A percentile compares a stretch with the other conserved stretches of the same genome.
Conservation (phyloP, 805 yeast species). For the Metschnikowia peoriensis region DNA sequence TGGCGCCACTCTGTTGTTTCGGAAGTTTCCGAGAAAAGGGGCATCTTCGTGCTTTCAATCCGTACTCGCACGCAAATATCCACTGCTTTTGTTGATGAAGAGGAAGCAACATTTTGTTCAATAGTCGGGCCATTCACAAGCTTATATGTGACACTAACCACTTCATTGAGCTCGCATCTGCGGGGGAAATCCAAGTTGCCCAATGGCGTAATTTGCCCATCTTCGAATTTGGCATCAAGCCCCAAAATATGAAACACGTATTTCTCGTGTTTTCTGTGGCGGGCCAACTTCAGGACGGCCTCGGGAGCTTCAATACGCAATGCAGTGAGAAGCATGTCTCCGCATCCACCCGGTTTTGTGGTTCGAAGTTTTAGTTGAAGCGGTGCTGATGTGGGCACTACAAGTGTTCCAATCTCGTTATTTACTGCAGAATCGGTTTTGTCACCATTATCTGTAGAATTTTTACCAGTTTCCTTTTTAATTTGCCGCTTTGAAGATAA, state of each 20-base stretch:
- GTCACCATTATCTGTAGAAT: neutral
- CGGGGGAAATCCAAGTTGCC: slow-evolving; percentile 10
- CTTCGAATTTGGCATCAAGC: slow-evolving; percentile 25
- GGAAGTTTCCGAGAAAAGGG: neutral
- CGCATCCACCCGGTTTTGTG: slow-evolving; percentile 48
- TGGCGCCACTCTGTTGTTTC: slow-evolving; percentile 6
- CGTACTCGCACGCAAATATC: slow-evolving; percentile 26
- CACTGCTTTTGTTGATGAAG: slow-evolving; percentile 9
- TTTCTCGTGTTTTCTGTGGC: slow-evolving; percentile 1
- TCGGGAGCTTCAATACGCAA: slow-evolving; percentile 49
- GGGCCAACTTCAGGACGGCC: slow-evolving; percentile 22
- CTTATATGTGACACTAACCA: slow-evolving; percentile 11
- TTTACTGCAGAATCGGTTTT: neutral
- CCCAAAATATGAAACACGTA: slow-evolving; percentile 24
- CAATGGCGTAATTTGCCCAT: slow-evolving; percentile 27
- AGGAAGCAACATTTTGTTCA: neutral
- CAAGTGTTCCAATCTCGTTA: neutral
- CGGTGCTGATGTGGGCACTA: slow-evolving; percentile 34
- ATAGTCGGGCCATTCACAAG: slow-evolving; percentile 25
- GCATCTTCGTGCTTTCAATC: slow-evolving; percentile 19
- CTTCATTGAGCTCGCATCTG: slow-evolving; percentile 10
- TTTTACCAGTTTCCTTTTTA: neutral
- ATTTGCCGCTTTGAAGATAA: neutral
- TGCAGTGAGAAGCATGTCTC: slow-evolving; percentile 45
- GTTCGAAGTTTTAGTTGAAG: slow-evolving; percentile 47